phyloP scores from a whole-genome alignment of 75 land plant species.

The Pinus taeda region DNA sequence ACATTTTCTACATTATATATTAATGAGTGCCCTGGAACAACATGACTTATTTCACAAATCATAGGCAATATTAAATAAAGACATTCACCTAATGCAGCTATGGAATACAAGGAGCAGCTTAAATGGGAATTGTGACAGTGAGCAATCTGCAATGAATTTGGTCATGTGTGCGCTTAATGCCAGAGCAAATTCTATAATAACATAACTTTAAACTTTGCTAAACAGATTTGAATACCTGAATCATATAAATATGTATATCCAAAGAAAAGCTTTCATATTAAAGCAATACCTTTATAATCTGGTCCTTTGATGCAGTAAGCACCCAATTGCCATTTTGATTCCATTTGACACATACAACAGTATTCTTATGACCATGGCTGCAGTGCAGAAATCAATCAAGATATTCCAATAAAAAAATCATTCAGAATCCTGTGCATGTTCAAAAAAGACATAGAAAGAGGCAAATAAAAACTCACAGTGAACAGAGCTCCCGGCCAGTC shows the following conservation, averaged over 20 bases:
- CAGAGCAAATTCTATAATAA: neutral
- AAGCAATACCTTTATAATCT: slow-evolving; percentile 81
- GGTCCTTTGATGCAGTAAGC: slow-evolving; percentile 94
- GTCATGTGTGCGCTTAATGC: neutral
- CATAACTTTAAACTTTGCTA: neutral
- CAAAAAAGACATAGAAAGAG: neutral
- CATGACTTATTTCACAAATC: neutral
- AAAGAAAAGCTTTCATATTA: neutral
- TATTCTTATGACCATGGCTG: slow-evolving; percentile 99
- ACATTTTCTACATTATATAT: neutral
- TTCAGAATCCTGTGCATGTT: neutral
- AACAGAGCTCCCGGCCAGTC: slow-evolving; percentile 82
- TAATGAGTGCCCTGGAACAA: neutral
- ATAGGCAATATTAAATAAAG: neutral
- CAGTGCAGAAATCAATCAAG: slow-evolving; percentile 11
- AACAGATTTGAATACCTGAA: neutral
- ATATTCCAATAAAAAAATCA: neutral
- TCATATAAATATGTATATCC: neutral
- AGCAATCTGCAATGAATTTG: neutral
- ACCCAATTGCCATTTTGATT: slow-evolving; percentile 99
- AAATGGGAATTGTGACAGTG: neutral
- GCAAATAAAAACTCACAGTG: slow-evolving; percentile 58
- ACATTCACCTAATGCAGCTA: neutral
- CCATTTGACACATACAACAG: slow-evolving; percentile 92
- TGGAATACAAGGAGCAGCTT: no score